Conservation (phyloP, 495 filamentous ascomycete species). For the Xanthoparmelia taractica region DNA sequence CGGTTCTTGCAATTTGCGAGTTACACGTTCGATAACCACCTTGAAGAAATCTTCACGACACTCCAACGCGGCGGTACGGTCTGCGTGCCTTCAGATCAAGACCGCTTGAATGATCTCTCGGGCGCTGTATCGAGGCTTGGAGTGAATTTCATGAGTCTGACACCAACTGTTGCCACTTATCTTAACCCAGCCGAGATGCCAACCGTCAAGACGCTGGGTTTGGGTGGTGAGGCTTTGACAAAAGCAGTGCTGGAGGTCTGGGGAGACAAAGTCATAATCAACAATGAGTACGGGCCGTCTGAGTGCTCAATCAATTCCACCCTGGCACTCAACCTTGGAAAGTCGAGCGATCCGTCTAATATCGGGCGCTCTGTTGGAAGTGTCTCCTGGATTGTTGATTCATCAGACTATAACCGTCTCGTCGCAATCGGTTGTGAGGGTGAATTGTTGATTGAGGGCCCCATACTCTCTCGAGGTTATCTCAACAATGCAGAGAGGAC, state of each 20-base stretch:
- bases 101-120: slow-evolving; percentile 43
- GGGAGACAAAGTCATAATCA: slow-evolving; percentile 41
- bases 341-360: slow-evolving; percentile 30
- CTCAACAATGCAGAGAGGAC: slow-evolving; percentile 47
- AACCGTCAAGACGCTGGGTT: slow-evolving; percentile 36
- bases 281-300: slow-evolving; percentile 55
- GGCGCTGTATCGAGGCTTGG: slow-evolving; percentile 39
- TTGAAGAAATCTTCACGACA: slow-evolving; percentile 38
- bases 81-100: slow-evolving; percentile 46
- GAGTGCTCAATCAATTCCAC: slow-evolving; percentile 37
- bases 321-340: slow-evolving; percentile 16
- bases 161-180: slow-evolving; percentile 47
- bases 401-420: slow-evolving; percentile 41
- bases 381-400: slow-evolving; percentile 50
- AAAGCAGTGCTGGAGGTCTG: slow-evolving; percentile 48
- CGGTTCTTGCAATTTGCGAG: slow-evolving; percentile 45
- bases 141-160: slow-evolving; percentile 33
- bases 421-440: slow-evolving; percentile 47
- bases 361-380: slow-evolving; percentile 44
- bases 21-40: slow-evolving; percentile 47
- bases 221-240: slow-evolving; percentile 43
- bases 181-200: slow-evolving; percentile 42
- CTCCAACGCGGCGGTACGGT: slow-evolving; percentile 40
- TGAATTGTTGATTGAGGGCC: slow-evolving; percentile 46
- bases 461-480: slow-evolving; percentile 46